Evolutionary conservation across 805 yeast species (phyloP).

Genomic region (Dipodascus albidus): DNA sequence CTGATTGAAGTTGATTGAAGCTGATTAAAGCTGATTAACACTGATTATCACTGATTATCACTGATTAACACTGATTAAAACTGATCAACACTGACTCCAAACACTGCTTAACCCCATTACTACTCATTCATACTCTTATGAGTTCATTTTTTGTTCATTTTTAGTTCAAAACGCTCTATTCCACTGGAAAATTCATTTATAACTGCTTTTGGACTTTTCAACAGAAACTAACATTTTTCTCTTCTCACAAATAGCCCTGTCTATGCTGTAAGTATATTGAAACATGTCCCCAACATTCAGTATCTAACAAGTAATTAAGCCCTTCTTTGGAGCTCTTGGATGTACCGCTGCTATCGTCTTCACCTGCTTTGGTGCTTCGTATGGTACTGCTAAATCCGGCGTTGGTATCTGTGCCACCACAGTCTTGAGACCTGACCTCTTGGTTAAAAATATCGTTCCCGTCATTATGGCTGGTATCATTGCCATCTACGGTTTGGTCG

Average conservation of each 20-base stretch:
- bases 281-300: background rate
- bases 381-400: slow-evolving; percentile 99
- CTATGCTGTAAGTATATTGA: slow-evolving; percentile 42
- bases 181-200: too few species aligned
- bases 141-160: too few species aligned
- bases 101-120: too few species aligned
- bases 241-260: slow-evolving; percentile 68
- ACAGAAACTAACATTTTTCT: too few species aligned
- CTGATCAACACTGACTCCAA: too few species aligned
- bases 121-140: too few species aligned
- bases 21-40: too few species aligned
- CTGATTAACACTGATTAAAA: too few species aligned
- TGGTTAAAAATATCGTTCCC: slow-evolving; percentile 86
- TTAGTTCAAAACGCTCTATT: too few species aligned
- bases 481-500: slow-evolving; percentile 95
- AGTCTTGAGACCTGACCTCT: slow-evolving; percentile 91
- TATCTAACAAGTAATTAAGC: slow-evolving; percentile 33
- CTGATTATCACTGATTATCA: too few species aligned
- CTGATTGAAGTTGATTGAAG: too few species aligned
- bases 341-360: slow-evolving; percentile 98
- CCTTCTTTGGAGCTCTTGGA: slow-evolving; percentile 98
- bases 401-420: slow-evolving; percentile 98
- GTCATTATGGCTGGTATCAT: slow-evolving; percentile 99
- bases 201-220: too few species aligned
- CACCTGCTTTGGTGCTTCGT: slow-evolving; percentile 98